These are phyloP conservation scores for Monilinia polystroma DNA, from an alignment of 2,329 filamentous ascomycete genomes.

Conservation along the genomic window DNA sequence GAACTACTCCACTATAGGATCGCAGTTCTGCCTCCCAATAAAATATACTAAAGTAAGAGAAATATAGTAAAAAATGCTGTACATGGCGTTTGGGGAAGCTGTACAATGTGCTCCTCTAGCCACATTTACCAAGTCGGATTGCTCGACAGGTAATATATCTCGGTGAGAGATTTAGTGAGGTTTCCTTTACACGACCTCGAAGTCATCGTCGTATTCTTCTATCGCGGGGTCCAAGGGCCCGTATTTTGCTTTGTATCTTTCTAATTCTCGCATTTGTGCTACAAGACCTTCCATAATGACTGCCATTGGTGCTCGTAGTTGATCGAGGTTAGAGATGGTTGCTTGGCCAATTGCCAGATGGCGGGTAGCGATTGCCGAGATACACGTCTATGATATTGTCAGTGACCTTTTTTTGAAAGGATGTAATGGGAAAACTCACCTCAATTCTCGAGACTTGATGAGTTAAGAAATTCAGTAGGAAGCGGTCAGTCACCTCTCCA, in stretches of 20 bases:
- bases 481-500: constrained; percentile 84
- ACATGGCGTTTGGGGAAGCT: constrained; percentile 14
- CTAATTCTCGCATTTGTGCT: constrained; percentile 61
- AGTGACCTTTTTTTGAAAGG: constrained; percentile 27
- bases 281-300: constrained; percentile 65
- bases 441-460: constrained; percentile 96
- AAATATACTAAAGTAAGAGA: constrained; percentile 20
- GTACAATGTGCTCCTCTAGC: constrained; percentile 13
- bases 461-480: constrained; percentile 85
- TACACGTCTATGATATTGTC: constrained; percentile 62
- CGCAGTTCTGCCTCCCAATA: constrained; percentile 10
- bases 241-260: constrained; percentile 52
- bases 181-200: constrained; percentile 1
- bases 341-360: constrained; percentile 73
- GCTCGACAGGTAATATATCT: background rate
- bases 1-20: constrained; percentile 8
- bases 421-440: constrained; percentile 52
- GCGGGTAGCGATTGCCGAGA: constrained; percentile 75
- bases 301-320: constrained; percentile 75
- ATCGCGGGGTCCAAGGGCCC: constrained; percentile 22
- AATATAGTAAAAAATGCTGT: constrained; percentile 17
- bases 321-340: constrained; percentile 60
- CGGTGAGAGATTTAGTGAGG: background rate
- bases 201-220: constrained; percentile 17
- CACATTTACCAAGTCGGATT: constrained; percentile 6